A percentile compares a stretch with the other conserved stretches of the same genome.
phyloP scores from a whole-genome alignment of 768 basidiomycete species.

The Leccinum ochraceum region DNA sequence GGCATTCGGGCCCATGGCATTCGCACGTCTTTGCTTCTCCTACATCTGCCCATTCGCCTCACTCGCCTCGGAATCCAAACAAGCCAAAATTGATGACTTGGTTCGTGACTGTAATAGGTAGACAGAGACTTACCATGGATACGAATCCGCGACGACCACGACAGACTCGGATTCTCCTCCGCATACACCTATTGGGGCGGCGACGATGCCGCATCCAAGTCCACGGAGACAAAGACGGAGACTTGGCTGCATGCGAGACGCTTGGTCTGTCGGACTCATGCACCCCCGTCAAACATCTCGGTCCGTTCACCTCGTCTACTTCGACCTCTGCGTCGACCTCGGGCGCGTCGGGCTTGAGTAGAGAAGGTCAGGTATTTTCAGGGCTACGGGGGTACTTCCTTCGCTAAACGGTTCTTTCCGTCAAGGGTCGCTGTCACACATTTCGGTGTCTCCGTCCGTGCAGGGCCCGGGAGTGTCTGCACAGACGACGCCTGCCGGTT shows the following conservation, averaged over 20 bases:
- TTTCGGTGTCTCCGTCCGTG: not conserved
- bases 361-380: slow-evolving; percentile 9
- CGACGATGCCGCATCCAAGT: no score
- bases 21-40: slow-evolving; percentile 3
- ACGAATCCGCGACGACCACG: no score
- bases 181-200: no score
- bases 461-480: slow-evolving; percentile 6
- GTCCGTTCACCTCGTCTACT: slow-evolving; percentile 8
- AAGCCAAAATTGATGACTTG: no score
- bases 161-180: no score
- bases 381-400: slow-evolving; percentile 23
- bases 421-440: slow-evolving; percentile 11
- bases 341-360: not conserved
- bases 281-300: slow-evolving; percentile 17
- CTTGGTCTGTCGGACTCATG: slow-evolving; percentile 14
- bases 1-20: no score
- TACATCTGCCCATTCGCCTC: slow-evolving; percentile 1
- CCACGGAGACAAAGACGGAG: slow-evolving; percentile 6
- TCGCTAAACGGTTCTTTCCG: slow-evolving; percentile 28
- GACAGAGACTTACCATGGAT: slow-evolving; percentile 1
- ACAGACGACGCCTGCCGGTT: not conserved
- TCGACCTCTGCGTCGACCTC: not conserved
- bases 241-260: not conserved
- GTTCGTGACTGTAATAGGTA: no score
- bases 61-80: not conserved